Conservation (phyloP, 1,284 basidiomycete species). For the Tausonia pullulans region DNA sequence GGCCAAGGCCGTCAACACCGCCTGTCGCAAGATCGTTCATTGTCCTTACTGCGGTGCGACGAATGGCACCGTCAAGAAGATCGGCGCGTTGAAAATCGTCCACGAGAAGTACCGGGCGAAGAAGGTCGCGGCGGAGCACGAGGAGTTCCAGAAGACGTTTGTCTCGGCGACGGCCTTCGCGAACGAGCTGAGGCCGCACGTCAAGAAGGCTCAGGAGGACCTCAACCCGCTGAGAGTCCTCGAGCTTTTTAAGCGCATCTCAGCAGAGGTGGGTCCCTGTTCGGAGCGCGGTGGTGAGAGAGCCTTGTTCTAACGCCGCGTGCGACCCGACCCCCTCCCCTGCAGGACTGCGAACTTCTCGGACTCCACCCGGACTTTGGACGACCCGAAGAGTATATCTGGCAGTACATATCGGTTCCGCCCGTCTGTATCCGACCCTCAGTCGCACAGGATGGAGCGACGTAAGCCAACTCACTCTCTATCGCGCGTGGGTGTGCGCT, state of each 20-base stretch:
- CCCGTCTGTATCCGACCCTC: slow-evolving; percentile 96
- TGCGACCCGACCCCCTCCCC: not conserved
- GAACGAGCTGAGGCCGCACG: slow-evolving; percentile 72
- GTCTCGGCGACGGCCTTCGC: slow-evolving; percentile 70
- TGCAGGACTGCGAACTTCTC: slow-evolving; percentile 86
- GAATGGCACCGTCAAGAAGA: slow-evolving; percentile 96
- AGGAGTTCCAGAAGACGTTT: slow-evolving; percentile 79
- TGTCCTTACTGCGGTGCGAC: slow-evolving; percentile 89
- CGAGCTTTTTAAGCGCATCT: slow-evolving; percentile 85
- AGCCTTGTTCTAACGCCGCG: not conserved
- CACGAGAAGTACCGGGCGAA: slow-evolving; percentile 97
- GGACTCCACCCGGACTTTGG: slow-evolving; percentile 82
- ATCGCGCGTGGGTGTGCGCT: not conserved
- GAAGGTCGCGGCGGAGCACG: slow-evolving; percentile 81
- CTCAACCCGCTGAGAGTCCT: slow-evolving; percentile 89
- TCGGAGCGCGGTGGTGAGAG: not conserved
- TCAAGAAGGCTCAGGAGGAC: slow-evolving; percentile 87
- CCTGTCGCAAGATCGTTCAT: slow-evolving; percentile 80
- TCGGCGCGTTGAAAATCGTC: slow-evolving; percentile 85
- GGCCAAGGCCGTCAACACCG: slow-evolving; percentile 77
- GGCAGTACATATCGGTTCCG: slow-evolving; percentile 98
- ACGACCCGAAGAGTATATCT: slow-evolving; percentile 93
- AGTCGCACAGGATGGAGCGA: slow-evolving; percentile 88
- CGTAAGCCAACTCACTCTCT: slow-evolving; percentile 28
- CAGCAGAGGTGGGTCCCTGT: slow-evolving; percentile 57